Evolutionary conservation across 148 eudicot species (phyloP), one percentile per base, ranked within the genome.

Genomic region (Agrostemma githago): DNA sequence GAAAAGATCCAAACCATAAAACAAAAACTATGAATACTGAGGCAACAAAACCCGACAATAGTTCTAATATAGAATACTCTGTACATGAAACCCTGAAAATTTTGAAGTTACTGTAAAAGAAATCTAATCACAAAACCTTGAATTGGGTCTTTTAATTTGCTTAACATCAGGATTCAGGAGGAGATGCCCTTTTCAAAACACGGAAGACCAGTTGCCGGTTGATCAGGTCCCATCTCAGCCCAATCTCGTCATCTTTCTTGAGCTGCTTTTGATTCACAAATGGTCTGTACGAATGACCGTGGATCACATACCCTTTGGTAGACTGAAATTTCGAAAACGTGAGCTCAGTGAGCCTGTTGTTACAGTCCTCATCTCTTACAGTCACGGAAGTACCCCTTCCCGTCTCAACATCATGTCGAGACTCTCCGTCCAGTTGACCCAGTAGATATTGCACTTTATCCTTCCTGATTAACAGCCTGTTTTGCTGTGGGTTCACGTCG

Each of bases 111-210:
- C 34, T 26, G 34, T 26, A 26, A 26, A 26, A 26, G 34, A 26
- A 26, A 26, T 26, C 34, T 26, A 26, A 26, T 26, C 34, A 26
- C 34, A 26, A 26, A 26, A 26, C 34, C 34, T 26, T 26, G 34
- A 26, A 26, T 26, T 26, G 34, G 1, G 34, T 26, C 34, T 26
- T 26, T 26, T 26, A 26, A 26, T 26, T 26, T 26, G 34, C 34
- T 26, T 26, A 26, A 26, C 34, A 26, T 26, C 34, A 26, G 34
- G 34, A 26, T 26, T 26, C 34, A 9, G 0, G 71, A 9, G 0
- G 71, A 48, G 41, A 10, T 2, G 72, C 72, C 60, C 39, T 53
- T 14, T 53, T 70, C 20, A 51, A 53, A n/a, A 70, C 62, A 54
- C 72, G 53, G 37, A 70, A 70, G 5, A 70, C 20, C 4, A 70